A percentile compares a stretch with the other conserved stretches of the same genome.
These are phyloP conservation scores for Sindora glabra DNA, from an alignment of 306 rosid genomes.

Conservation along the genomic window DNA sequence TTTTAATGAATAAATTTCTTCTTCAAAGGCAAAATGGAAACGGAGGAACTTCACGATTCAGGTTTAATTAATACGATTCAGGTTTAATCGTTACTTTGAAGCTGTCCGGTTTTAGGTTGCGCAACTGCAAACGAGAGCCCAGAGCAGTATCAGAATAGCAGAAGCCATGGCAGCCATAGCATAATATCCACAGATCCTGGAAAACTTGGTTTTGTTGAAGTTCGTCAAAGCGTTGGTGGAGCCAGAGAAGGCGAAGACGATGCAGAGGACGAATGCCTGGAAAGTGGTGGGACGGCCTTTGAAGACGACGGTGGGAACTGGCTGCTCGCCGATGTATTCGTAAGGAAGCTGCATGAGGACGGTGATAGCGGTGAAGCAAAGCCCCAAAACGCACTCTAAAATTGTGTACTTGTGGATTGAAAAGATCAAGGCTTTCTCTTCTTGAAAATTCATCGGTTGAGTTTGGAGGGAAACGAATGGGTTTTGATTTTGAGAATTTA, in stretches of 20 bases:
- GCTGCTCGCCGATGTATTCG: slow-evolving; percentile 17
- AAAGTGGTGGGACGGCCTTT: slow-evolving; percentile 21
- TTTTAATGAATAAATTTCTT: no score
- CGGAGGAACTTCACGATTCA: no score
- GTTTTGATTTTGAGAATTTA: not conserved
- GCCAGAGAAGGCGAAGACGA: slow-evolving; percentile 22
- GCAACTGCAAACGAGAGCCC: slow-evolving; percentile 7
- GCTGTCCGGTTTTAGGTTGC: not conserved
- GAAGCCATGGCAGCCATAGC: slow-evolving; percentile 27
- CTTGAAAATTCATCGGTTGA: slow-evolving; percentile 12
- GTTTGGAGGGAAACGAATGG: not conserved
- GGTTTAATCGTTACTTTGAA: no score
- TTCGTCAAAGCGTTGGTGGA: slow-evolving; percentile 23
- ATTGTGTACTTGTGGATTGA: slow-evolving; percentile 1
- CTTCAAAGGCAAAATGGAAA: no score
- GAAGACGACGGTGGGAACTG: slow-evolving; percentile 28
- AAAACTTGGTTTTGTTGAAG: not conserved
- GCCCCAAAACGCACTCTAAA: slow-evolving; percentile 7
- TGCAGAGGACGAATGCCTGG: slow-evolving; percentile 26
- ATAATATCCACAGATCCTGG: slow-evolving; percentile 9
- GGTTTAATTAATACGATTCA: no score
- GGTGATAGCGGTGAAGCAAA: slow-evolving; percentile 17
- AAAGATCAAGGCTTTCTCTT: not conserved
- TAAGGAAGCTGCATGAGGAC: slow-evolving; percentile 18
- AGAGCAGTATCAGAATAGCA: slow-evolving; percentile 18